Base-by-base conservation (phyloP, 306 rosid species). In the Citrullus amarus region DNA sequence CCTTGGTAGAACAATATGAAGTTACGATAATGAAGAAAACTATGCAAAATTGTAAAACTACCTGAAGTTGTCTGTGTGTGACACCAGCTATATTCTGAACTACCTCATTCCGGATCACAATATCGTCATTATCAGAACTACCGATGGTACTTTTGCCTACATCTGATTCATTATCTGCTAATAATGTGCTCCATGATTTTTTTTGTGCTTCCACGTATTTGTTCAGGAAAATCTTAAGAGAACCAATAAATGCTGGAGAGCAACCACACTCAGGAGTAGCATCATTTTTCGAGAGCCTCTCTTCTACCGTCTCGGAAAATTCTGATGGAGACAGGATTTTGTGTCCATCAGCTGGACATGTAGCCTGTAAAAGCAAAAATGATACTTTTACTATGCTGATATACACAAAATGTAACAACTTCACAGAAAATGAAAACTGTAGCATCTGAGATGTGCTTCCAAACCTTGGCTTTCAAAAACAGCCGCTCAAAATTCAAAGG, bases 401-500 rank as follows among this genome's bases (percentile, higher is more conserved):
- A 38, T 32, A 9, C 18, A 9, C 18, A 44, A 71, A 44, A 48
- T 66, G 13, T 53, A 46, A 85, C 43, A 65, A 80, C 66, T 38
- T 65, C 3, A 25, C 48, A 38, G 72, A 65, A 38, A 38, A 16
- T n/a, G 2, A 38, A 65, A 71, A 22, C 14, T 17, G 38, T 53
- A 34, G 59, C 68, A 78, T 55, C 28, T 79, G 34, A 82, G 58
- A 44, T 17, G 56, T 60, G 48, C 44, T 78, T 80, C 75, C 85
- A 80, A 66, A 91, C 98, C 97, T 94, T 90, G 82, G 91, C 85
- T 86, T 85, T 90, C 82, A 89, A 58, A 83, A 92, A 85, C 82
- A 94, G 79, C 46, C 96, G 88, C 14, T 88, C 89, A 79, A 94
- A 94, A 83, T 94, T 91, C 78, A 94, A 85, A 36, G 98, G 97